Evolutionary conservation across 176 grass and related monocot species (phyloP), one percentile per base, ranked within the genome.

Genomic region (sorghum (Sorghum bicolor)): DNA sequence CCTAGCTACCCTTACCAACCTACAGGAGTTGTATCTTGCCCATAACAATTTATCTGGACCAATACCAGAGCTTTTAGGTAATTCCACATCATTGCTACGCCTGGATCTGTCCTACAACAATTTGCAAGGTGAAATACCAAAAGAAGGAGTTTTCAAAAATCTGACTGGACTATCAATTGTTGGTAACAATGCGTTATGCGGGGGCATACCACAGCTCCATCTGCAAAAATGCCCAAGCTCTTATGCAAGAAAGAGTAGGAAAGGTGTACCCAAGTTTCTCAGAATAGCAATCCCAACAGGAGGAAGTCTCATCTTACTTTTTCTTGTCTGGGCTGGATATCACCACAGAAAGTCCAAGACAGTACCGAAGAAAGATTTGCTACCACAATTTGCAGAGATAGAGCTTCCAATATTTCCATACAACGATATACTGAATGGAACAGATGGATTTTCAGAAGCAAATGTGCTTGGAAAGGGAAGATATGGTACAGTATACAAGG

Each of bases 41-140:
- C 55, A 78, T 6, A 88, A 88, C 37, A 78, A 83, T 40, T 79
- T 78, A 14, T 83, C 80, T 0, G 86, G 86, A 13, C 28, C 38
- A 31, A 79, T 89, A 8, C 87, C 87, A 10, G 70, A 15, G 8
- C 14, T 34, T 13, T 48, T 87, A 38, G 55, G 34, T 3, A 55
- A 74, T 29, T 65, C 34, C 66, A 62, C 22, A 9, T 34, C 52
- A 7, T 10, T 82, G 13, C 16, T 11, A 9, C 24, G 2, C 2
- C 38, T 90, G 4, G 76, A 90, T 71, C 53, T 82, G 25, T 86
- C 78, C 14, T 90, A 61, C 72, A 82, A 90, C 52, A 44, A 82
- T 43, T 79, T 89, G 29, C 75, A 70, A 0, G 87, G 87, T 19
- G 20, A 78, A 62, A 43, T 89, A 17, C 87, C 87, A 20, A 74